Percentiles rank a stretch among this genome's conserved stretches.
Conservation (phyloP, 768 basidiomycete species). For the Sporobolomyces phaffii region DNA sequence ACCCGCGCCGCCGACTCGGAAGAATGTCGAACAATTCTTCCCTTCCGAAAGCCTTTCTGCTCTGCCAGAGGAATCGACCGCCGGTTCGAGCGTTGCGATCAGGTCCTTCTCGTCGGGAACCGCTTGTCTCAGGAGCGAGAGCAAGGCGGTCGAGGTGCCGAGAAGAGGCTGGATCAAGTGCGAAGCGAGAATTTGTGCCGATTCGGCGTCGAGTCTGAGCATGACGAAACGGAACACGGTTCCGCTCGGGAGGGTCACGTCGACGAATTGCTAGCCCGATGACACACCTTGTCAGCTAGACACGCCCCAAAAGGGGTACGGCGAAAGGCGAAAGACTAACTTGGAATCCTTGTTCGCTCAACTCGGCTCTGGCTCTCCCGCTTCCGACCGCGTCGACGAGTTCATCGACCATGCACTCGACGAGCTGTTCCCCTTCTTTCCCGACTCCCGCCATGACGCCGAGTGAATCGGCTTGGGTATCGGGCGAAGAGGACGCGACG, state of each 20-base stretch:
- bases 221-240: not conserved
- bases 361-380: slow-evolving; percentile 1
- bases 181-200: not conserved
- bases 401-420: not conserved
- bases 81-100: not conserved
- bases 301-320: too few relatives aligned
- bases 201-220: not conserved
- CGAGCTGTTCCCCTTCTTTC: slow-evolving; percentile 1
- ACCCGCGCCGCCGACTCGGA: not conserved
- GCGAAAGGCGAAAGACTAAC: not conserved
- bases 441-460: slow-evolving; percentile 19
- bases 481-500: not conserved
- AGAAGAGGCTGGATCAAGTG: slow-evolving; percentile 23
- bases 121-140: not conserved
- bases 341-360: slow-evolving; percentile 15
- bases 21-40: not conserved
- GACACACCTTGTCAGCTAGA: not conserved
- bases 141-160: not conserved
- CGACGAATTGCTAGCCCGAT: not conserved
- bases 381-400: not conserved
- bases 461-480: not conserved
- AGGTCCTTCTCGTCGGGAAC: not conserved
- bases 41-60: slow-evolving; percentile 11
- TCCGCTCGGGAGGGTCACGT: not conserved
- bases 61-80: slow-evolving; percentile 7